These are phyloP conservation scores for Linnemannia elongata DNA, from an alignment of 192 early-diverging fungal species.

Conservation along the genomic window DNA sequence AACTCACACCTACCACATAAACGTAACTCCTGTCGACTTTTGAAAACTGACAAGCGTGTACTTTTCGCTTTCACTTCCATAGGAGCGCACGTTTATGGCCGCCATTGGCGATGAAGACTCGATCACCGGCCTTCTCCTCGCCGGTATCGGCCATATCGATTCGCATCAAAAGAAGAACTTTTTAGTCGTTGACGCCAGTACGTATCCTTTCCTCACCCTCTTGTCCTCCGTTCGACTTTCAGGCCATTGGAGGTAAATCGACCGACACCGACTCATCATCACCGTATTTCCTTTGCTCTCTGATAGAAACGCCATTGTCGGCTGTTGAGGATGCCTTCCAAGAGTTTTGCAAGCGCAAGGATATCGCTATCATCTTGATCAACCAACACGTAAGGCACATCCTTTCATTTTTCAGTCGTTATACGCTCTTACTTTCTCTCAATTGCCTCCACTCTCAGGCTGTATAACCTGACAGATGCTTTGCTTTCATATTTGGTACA, in stretches of 20 bases:
- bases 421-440: neutral
- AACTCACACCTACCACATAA: neutral
- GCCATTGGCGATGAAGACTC: conserved; percentile 86
- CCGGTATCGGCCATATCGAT: conserved; percentile 96
- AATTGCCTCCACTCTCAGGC: neutral
- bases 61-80: neutral
- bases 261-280: neutral
- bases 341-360: conserved; percentile 92
- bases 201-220: neutral
- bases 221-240: neutral
- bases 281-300: neutral
- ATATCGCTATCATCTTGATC: conserved; percentile 98
- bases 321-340: conserved; percentile 85
- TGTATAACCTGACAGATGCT: neutral
- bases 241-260: neutral
- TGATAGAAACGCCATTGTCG: conserved; percentile 76
- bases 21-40: conserved; percentile 12
- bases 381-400: conserved; percentile 87
- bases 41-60: neutral
- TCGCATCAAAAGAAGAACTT: conserved; percentile 95
- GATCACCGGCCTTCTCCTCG: conserved; percentile 97
- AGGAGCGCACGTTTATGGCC: conserved; percentile 74
- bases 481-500: neutral
- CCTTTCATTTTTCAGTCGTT: too few relatives aligned
- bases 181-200: conserved; percentile 94